Percentiles rank a stretch among this genome's conserved stretches.
These are phyloP conservation scores for Lichtheimia corymbifera DNA, from an alignment of 371 early-diverging fungal genomes.

Conservation along the genomic window DNA sequence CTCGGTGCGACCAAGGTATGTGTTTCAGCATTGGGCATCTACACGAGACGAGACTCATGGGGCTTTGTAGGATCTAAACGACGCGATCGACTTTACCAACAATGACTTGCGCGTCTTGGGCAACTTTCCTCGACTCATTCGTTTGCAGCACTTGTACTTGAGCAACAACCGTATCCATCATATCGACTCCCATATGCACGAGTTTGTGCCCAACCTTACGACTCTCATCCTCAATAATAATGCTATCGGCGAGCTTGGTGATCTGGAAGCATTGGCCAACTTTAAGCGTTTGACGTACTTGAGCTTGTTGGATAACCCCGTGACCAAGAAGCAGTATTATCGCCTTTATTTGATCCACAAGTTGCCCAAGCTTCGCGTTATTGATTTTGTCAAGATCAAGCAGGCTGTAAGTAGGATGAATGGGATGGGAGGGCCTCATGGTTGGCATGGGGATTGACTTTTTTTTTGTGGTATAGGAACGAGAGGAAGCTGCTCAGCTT, in stretches of 20 bases:
- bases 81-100: conserved; percentile 90
- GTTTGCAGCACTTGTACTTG: conserved; percentile 77
- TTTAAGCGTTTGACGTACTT: conserved; percentile 63
- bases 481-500: conserved; percentile 68
- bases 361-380: conserved; percentile 73
- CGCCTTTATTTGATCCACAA: conserved; percentile 81
- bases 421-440: not conserved
- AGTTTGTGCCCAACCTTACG: conserved; percentile 74
- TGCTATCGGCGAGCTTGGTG: conserved; percentile 76
- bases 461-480: conserved; percentile 57
- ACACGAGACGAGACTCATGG: too few relatives aligned
- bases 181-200: conserved; percentile 66
- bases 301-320: conserved; percentile 86
- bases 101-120: conserved; percentile 86
- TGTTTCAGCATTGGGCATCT: not conserved
- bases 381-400: conserved; percentile 81
- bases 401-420: not conserved
- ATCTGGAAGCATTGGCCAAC: conserved; percentile 72
- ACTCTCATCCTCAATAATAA: conserved; percentile 89
- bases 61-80: conserved; percentile 80
- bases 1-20: conserved; percentile 87
- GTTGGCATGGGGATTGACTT: not conserved
- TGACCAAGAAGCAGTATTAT: conserved; percentile 77
- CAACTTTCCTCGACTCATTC: conserved; percentile 85
- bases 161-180: conserved; percentile 86